phyloP scores from a whole-genome alignment of 2,329 filamentous ascomycete species.

The Colletotrichum musicola region DNA sequence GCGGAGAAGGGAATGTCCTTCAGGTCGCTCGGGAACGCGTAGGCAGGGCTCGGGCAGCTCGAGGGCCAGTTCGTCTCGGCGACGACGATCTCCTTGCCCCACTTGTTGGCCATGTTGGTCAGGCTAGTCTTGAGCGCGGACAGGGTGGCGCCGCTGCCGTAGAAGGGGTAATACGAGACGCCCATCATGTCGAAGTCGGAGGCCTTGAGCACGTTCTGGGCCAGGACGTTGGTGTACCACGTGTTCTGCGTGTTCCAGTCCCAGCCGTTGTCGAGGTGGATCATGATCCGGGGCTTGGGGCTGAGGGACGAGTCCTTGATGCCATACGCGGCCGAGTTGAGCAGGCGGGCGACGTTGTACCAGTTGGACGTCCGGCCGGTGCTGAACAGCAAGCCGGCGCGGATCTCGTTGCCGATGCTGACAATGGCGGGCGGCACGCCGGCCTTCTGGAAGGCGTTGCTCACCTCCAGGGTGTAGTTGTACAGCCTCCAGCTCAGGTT shows the following conservation, averaged over 20 bases:
- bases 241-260: slow-evolving; percentile 74
- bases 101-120: slow-evolving; percentile 69
- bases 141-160: slow-evolving; percentile 70
- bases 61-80: slow-evolving; percentile 80
- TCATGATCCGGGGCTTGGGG: slow-evolving; percentile 75
- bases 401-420: slow-evolving; percentile 81
- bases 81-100: slow-evolving; percentile 76
- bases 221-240: slow-evolving; percentile 72
- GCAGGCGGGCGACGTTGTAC: slow-evolving; percentile 71
- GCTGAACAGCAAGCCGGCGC: slow-evolving; percentile 75
- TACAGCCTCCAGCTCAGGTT: slow-evolving; percentile 73
- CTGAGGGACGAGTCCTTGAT: slow-evolving; percentile 72
- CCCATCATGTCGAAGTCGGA: slow-evolving; percentile 79
- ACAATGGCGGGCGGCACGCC: slow-evolving; percentile 71
- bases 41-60: slow-evolving; percentile 69
- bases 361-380: slow-evolving; percentile 67
- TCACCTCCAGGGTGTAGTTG: slow-evolving; percentile 75
- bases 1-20: slow-evolving; percentile 71
- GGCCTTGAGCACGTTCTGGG: slow-evolving; percentile 59
- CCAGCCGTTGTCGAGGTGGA: slow-evolving; percentile 83
- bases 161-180: slow-evolving; percentile 81
- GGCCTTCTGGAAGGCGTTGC: slow-evolving; percentile 69
- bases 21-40: slow-evolving; percentile 72
- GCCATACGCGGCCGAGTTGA: slow-evolving; percentile 73
- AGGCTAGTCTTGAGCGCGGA: slow-evolving; percentile 67